These are phyloP conservation scores for Phytophthora syringae DNA, from an alignment of 352 stramenopile genomes.

Conservation along the genomic window DNA sequence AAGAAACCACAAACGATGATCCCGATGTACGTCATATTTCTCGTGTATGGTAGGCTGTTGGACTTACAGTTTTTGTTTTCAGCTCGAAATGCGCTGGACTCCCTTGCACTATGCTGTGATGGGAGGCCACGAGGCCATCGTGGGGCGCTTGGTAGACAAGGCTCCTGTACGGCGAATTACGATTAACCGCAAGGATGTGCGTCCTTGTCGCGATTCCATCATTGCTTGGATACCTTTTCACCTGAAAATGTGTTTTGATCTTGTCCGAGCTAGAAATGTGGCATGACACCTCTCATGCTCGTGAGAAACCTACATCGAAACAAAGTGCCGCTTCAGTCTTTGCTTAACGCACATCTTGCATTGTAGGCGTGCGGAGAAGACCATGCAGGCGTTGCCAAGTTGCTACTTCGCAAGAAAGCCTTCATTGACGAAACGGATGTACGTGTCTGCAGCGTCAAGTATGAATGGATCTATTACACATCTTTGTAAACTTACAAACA, in stretches of 20 bases:
- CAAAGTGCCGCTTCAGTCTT: not conserved
- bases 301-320: slow-evolving; percentile 25
- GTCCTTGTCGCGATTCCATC: slow-evolving; percentile 10
- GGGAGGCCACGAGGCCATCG: slow-evolving; percentile 67
- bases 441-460: slow-evolving; percentile 16
- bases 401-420: slow-evolving; percentile 74
- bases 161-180: slow-evolving; percentile 77
- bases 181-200: slow-evolving; percentile 80
- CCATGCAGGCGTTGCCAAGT: slow-evolving; percentile 55
- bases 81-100: slow-evolving; percentile 87
- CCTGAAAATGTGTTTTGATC: slow-evolving; percentile 4
- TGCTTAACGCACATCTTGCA: not conserved
- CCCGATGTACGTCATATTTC: slow-evolving; percentile 55
- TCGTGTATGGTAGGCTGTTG: not conserved
- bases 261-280: slow-evolving; percentile 54
- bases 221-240: not conserved
- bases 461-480: slow-evolving; percentile 9
- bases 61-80: not conserved
- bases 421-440: slow-evolving; percentile 87
- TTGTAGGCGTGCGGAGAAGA: slow-evolving; percentile 77
- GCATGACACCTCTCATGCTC: slow-evolving; percentile 81
- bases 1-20: slow-evolving; percentile 81
- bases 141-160: slow-evolving; percentile 63
- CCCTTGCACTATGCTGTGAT: slow-evolving; percentile 82
- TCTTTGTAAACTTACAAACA: slow-evolving; percentile 12